Conservation (phyloP, 2,329 filamentous ascomycete genomes). For the Xylariaceae sp. region DNA sequence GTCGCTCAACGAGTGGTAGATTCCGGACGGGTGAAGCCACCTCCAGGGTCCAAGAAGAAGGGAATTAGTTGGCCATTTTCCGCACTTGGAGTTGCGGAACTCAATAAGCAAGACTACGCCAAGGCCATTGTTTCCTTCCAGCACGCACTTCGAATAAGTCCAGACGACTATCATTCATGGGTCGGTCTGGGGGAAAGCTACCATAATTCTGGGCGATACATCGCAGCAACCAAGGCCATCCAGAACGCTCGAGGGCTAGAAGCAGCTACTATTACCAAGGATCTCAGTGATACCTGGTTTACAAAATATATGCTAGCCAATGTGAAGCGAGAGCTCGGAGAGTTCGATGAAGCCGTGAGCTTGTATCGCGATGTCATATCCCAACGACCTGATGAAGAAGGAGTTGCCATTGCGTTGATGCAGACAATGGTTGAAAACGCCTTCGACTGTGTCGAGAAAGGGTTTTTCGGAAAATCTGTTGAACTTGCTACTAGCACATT, state of each 20-base stretch:
- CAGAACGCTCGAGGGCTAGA: slow-evolving; percentile 82
- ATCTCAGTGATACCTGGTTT: slow-evolving; percentile 83
- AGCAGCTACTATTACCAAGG: slow-evolving; percentile 58
- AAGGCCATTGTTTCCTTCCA: slow-evolving; percentile 93
- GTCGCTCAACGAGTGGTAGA: slow-evolving; percentile 90
- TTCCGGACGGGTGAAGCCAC: slow-evolving; percentile 89
- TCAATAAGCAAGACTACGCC: slow-evolving; percentile 91
- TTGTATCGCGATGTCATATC: slow-evolving; percentile 78
- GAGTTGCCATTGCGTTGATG: slow-evolving; percentile 84
- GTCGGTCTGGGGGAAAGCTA: slow-evolving; percentile 98
- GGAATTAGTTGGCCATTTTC: slow-evolving; percentile 96
- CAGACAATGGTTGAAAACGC: slow-evolving; percentile 88
- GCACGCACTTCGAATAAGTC: slow-evolving; percentile 81
- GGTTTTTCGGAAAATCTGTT: slow-evolving; percentile 83
- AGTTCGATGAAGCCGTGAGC: slow-evolving; percentile 81
- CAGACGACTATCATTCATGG: slow-evolving; percentile 92
- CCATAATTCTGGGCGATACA: slow-evolving; percentile 88
- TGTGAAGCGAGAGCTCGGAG: slow-evolving; percentile 89
- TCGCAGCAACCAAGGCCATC: slow-evolving; percentile 93
- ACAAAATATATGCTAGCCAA: slow-evolving; percentile 97
- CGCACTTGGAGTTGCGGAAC: slow-evolving; percentile 89
- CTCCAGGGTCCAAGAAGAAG: slow-evolving; percentile 91
- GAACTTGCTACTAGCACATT: slow-evolving; percentile 75
- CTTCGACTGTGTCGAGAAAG: slow-evolving; percentile 77
- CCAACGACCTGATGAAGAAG: slow-evolving; percentile 75